Percentiles rank a stretch among this genome's conserved stretches.
These are phyloP conservation scores for Malassezia caprae DNA, from an alignment of 1,284 basidiomycete species.

Conservation along the genomic window DNA sequence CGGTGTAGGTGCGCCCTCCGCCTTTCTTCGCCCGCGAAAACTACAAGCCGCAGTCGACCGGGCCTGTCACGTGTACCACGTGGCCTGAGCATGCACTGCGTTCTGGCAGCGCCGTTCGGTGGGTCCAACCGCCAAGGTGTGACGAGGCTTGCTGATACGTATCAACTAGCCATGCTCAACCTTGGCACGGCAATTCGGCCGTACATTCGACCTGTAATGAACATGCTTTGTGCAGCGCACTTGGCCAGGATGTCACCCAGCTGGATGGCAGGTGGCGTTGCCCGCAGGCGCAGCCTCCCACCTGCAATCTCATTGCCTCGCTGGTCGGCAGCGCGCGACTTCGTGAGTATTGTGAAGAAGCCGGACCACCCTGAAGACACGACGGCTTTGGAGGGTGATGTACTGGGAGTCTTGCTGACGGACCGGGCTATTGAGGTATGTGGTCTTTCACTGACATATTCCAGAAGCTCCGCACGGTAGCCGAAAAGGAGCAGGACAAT, in stretches of 20 bases:
- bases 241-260: neutral
- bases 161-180: neutral
- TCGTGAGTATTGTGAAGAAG: conserved; percentile 8
- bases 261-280: neutral
- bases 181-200: neutral
- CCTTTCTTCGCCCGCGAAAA: conserved; percentile 11
- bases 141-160: neutral
- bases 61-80: conserved; percentile 16
- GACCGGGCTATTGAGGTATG: conserved; percentile 31
- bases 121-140: neutral
- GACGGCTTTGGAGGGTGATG: conserved; percentile 25
- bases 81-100: neutral
- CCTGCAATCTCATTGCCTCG: neutral
- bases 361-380: conserved; percentile 39
- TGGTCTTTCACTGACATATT: neutral
- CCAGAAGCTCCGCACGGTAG: conserved; percentile 26
- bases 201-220: neutral
- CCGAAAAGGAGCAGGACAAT: conserved; percentile 55
- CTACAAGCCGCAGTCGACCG: conserved; percentile 14
- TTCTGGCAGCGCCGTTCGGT: no score
- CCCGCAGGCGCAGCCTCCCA: neutral
- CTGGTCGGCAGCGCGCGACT: neutral
- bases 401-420: conserved; percentile 31
- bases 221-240: neutral
- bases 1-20: conserved; percentile 7